Conservation (phyloP, 768 basidiomycete species). For the Lentinula aciculospora region DNA sequence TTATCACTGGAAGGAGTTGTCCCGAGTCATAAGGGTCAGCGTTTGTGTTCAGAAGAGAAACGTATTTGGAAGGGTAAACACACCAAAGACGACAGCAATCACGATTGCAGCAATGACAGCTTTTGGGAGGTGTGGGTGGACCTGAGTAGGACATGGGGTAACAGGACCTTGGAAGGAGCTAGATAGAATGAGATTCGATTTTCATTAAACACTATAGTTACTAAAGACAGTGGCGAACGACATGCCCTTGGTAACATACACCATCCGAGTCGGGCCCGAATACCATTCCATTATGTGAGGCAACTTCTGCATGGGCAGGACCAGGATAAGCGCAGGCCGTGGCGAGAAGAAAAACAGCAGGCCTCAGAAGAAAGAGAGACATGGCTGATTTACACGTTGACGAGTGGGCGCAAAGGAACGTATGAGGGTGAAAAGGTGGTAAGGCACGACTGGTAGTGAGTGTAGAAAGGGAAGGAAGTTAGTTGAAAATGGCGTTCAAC, state of each 20-base stretch:
- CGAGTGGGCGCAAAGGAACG: not conserved
- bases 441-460: not conserved
- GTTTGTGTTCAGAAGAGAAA: not conserved
- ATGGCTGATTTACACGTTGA: not conserved
- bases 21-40: not conserved
- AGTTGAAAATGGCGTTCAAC: too few relatives aligned
- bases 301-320: not conserved
- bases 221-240: not conserved
- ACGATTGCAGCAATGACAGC: not conserved
- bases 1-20: not conserved
- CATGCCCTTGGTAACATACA: slow-evolving; percentile 1
- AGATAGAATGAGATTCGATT: not conserved
- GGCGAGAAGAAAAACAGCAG: slow-evolving; percentile 3
- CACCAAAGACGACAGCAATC: slow-evolving; percentile 1
- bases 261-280: slow-evolving; percentile 1
- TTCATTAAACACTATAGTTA: not conserved
- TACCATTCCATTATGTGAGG: not conserved
- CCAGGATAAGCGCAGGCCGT: not conserved
- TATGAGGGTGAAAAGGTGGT: not conserved
- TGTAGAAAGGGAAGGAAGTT: not conserved
- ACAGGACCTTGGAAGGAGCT: not conserved
- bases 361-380: slow-evolving; percentile 2
- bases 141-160: not conserved
- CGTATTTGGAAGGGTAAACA: not conserved
- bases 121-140: not conserved